phyloP scores from a whole-genome alignment of 495 filamentous ascomycete genomes.

The Tuber microsphaerosporum region DNA sequence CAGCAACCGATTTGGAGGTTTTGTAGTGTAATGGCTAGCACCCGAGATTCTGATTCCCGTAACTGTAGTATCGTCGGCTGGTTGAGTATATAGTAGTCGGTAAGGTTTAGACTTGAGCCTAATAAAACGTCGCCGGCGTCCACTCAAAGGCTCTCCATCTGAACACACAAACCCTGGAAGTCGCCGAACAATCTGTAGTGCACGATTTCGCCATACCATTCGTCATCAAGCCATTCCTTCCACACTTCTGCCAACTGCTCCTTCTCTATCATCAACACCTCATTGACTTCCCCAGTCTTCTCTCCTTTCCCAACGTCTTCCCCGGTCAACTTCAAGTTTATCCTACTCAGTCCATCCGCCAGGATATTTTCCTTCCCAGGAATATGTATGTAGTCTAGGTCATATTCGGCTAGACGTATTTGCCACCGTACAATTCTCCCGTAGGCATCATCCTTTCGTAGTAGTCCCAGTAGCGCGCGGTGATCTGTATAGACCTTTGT shows the following conservation, averaged over 20 bases:
- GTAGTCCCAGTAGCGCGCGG: background rate
- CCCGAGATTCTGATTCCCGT: too few relatives aligned
- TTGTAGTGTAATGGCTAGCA: too few relatives aligned
- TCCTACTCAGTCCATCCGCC: background rate
- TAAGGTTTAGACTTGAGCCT: too few relatives aligned
- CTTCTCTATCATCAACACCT: background rate
- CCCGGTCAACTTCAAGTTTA: too few relatives aligned
- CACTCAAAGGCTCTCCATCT: too few relatives aligned
- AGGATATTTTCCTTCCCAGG: background rate
- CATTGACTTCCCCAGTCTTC: background rate
- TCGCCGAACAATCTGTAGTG: background rate
- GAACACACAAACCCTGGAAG: too few relatives aligned
- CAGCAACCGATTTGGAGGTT: too few relatives aligned
- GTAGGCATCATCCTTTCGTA: background rate
- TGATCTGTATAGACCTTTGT: constrained; percentile 9
- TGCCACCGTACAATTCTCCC: background rate
- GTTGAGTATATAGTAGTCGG: too few relatives aligned
- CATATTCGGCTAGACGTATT: background rate
- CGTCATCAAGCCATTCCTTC: background rate
- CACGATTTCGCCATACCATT: background rate
- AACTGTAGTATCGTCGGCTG: too few relatives aligned
- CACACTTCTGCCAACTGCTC: background rate
- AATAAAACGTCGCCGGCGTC: too few relatives aligned
- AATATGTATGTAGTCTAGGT: background rate
- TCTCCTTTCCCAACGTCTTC: background rate